These are phyloP conservation scores for Leishmania aethiopica DNA, from an alignment of 208 protist species.

Conservation along the genomic window DNA sequence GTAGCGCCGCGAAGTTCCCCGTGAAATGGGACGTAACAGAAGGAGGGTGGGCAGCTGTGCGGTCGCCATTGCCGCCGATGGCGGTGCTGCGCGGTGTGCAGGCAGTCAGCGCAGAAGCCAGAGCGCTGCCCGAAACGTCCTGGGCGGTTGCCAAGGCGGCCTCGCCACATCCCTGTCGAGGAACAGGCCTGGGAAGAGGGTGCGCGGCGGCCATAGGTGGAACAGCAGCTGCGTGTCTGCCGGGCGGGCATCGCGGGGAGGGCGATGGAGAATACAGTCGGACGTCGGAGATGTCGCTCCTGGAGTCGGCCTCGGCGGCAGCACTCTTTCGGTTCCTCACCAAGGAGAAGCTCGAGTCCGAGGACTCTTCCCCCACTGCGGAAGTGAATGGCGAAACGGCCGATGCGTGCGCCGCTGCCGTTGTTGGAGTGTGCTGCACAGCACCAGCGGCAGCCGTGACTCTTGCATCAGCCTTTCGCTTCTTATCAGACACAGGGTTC, in stretches of 20 bases:
- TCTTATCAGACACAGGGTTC: not conserved
- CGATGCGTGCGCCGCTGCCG: constrained; percentile 9
- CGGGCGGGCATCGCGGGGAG: constrained; percentile 15
- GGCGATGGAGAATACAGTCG: constrained; percentile 15
- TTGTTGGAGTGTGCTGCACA: not conserved
- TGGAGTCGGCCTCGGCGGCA: not conserved
- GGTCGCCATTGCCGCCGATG: not conserved
- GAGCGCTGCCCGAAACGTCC: not conserved
- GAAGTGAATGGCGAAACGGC: constrained; percentile 22
- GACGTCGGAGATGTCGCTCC: not conserved
- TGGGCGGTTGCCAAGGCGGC: not conserved
- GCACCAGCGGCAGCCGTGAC: not conserved
- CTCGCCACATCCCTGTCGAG: not conserved
- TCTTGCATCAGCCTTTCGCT: not conserved
- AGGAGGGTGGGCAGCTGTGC: not conserved
- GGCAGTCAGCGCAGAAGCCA: constrained; percentile 8
- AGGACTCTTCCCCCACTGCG: constrained; percentile 5
- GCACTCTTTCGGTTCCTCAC: constrained; percentile 4
- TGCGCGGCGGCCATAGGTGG: not conserved
- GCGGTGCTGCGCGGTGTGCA: constrained; percentile 9
- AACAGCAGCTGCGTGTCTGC: not conserved
- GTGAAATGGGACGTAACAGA: constrained; percentile 3
- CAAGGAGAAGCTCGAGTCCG: constrained; percentile 23
- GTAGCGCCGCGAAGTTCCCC: constrained; percentile 7
- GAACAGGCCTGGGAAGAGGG: constrained; percentile 2